phyloP scores from a whole-genome alignment of 495 filamentous ascomycete genomes.

The Trypethelium eluteriae region DNA sequence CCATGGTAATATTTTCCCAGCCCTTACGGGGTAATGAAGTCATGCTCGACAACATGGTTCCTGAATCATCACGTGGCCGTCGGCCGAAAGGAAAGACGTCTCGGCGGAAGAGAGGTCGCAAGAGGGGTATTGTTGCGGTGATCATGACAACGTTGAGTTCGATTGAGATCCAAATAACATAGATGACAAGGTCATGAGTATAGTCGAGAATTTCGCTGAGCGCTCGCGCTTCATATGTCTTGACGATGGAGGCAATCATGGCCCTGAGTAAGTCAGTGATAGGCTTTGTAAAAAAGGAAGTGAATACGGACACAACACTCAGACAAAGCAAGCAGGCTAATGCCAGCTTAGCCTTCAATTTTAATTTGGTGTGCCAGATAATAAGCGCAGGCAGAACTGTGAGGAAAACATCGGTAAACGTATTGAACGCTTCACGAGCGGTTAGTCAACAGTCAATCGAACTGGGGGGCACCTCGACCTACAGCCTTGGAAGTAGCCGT shows the following conservation, averaged over 20 bases:
- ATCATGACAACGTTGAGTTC: conserved; percentile 31
- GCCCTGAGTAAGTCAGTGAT: conserved; percentile 15
- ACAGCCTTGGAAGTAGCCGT: conserved; percentile 13
- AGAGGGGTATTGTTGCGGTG: conserved; percentile 23
- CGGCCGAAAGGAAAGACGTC: neutral
- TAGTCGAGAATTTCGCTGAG: conserved; percentile 17
- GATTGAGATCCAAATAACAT: conserved; percentile 23
- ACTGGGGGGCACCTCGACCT: neutral
- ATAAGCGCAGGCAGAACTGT: conserved; percentile 21
- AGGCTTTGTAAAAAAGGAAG: neutral
- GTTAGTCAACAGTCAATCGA: neutral
- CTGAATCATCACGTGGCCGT: neutral
- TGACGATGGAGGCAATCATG: conserved; percentile 24
- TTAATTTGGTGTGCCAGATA: conserved; percentile 18
- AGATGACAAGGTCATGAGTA: conserved; percentile 18
- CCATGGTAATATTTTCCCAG: conserved; percentile 18
- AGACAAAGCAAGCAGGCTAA: conserved; percentile 21
- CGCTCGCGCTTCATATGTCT: conserved; percentile 21
- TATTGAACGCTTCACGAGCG: conserved; percentile 18
- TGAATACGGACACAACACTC: conserved; percentile 15
- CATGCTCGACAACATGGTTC: conserved; percentile 2
- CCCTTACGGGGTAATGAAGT: neutral
- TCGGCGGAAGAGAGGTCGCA: conserved; percentile 20
- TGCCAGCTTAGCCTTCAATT: conserved; percentile 20
- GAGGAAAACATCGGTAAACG: conserved; percentile 24